A percentile compares a stretch with the other conserved stretches of the same genome.
These are phyloP conservation scores for Vaccinium corymbosum DNA, from an alignment of 148 eudicot genomes.

Conservation along the genomic window DNA sequence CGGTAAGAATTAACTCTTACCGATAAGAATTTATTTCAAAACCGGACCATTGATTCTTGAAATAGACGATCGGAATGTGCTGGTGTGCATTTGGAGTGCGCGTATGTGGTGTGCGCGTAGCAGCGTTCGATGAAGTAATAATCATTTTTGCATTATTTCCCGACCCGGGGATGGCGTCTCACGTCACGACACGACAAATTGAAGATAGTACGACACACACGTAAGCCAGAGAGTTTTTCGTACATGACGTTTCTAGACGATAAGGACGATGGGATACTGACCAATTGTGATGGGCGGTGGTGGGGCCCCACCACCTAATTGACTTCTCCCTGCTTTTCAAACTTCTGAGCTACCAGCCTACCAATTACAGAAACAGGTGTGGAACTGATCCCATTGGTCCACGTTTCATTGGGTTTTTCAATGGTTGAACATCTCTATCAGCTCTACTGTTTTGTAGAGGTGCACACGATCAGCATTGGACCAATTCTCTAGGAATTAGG, in stretches of 20 bases:
- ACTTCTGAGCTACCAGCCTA: not conserved
- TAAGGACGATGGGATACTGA: conserved; percentile 13
- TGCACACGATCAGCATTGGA: too few species aligned
- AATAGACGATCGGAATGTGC: too few species aligned
- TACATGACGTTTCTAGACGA: conserved; percentile 14
- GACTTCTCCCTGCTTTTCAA: not conserved
- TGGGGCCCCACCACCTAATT: not conserved
- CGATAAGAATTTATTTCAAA: too few species aligned
- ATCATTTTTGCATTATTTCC: not conserved
- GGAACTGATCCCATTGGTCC: conserved; percentile 5
- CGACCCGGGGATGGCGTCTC: not conserved
- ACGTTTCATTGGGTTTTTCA: not conserved
- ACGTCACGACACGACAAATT: conserved; percentile 1
- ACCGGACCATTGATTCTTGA: too few species aligned
- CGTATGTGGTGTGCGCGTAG: too few species aligned
- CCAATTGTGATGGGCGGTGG: not conserved
- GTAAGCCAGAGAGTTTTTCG: not conserved
- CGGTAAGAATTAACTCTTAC: too few species aligned
- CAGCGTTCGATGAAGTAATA: too few species aligned
- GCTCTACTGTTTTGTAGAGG: too few species aligned
- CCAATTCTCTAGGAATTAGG: too few species aligned
- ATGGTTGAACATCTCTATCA: not conserved
- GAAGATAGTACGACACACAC: not conserved
- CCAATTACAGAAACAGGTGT: not conserved
- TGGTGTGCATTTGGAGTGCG: too few species aligned